Evolutionary conservation across 139 green algal species (phyloP).

Genomic region (Picochlorum costavermella): DNA sequence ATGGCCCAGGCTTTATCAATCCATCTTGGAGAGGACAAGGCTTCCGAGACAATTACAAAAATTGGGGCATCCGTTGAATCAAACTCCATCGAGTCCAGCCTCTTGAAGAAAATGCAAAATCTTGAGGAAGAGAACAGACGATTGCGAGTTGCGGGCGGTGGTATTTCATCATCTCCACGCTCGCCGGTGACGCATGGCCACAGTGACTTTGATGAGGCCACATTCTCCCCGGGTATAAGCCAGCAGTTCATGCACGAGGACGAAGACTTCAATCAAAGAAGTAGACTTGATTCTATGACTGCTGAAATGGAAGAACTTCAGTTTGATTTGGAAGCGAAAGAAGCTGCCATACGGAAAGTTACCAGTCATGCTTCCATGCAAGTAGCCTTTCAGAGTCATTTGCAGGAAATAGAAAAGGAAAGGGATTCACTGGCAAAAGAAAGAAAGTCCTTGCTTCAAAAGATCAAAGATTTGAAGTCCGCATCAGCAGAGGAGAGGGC

Average conservation of each 20-base stretch:
- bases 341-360: constrained; percentile 27
- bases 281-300: constrained; percentile 1
- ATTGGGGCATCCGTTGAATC: background rate
- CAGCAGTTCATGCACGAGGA: too few species aligned
- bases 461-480: constrained; percentile 40
- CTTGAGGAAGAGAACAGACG: constrained; percentile 5
- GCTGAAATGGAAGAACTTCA: constrained; percentile 31
- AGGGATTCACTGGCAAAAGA: constrained; percentile 30
- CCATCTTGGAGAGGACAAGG: background rate
- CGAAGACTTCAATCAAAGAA: background rate
- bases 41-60: background rate
- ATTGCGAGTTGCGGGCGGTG: background rate
- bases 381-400: constrained; percentile 10
- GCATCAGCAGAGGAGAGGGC: constrained; percentile 54
- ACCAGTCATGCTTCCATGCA: constrained; percentile 31
- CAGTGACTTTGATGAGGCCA: background rate
- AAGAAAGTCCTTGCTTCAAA: constrained; percentile 31
- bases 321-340: constrained; percentile 23
- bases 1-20: background rate
- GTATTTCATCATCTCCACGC: background rate
- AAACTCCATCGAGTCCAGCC: background rate
- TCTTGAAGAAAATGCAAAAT: background rate
- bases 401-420: constrained; percentile 28
- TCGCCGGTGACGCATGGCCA: background rate
- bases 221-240: background rate